A percentile compares a stretch with the other conserved stretches of the same genome.
These are phyloP conservation scores for Elongisporangium prolatum DNA, from an alignment of 352 stramenopile genomes.

Conservation along the genomic window DNA sequence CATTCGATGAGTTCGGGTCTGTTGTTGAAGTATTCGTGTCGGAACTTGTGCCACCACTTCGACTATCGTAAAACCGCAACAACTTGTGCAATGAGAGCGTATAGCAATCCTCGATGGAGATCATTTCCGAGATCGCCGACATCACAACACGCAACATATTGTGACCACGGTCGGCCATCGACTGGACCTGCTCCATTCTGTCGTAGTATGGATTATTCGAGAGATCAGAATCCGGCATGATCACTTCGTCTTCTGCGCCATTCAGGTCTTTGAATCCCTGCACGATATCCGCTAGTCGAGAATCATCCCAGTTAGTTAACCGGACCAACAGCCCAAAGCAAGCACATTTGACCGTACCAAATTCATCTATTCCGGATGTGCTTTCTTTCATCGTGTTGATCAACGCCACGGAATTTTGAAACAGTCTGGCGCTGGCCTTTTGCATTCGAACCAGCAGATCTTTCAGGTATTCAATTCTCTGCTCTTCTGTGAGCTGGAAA, in stretches of 20 bases:
- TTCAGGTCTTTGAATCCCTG: slow-evolving; percentile 56
- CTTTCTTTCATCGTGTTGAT: slow-evolving; percentile 49
- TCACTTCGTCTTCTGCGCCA: slow-evolving; percentile 30
- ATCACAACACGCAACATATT: slow-evolving; percentile 50
- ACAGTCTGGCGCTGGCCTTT: slow-evolving; percentile 44
- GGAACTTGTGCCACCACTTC: slow-evolving; percentile 7
- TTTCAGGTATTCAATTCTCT: slow-evolving; percentile 75
- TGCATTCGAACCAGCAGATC: slow-evolving; percentile 68
- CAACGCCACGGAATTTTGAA: slow-evolving; percentile 35
- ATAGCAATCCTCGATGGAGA: slow-evolving; percentile 50
- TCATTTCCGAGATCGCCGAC: slow-evolving; percentile 49
- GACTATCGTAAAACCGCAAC: slow-evolving; percentile 44
- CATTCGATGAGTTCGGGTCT: slow-evolving; percentile 19
- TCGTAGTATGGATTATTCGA: slow-evolving; percentile 58
- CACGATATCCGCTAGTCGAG: slow-evolving; percentile 58
- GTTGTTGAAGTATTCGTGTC: slow-evolving; percentile 19
- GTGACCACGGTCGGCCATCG: slow-evolving; percentile 61
- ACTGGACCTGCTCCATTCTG: slow-evolving; percentile 62
- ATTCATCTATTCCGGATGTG: slow-evolving; percentile 50
- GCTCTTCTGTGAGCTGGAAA: slow-evolving; percentile 82
- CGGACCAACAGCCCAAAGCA: slow-evolving; percentile 1
- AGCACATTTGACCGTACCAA: slow-evolving; percentile 33
- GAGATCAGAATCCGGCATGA: slow-evolving; percentile 42
- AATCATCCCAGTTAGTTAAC: neutral
- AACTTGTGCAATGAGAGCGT: slow-evolving; percentile 47